phyloP scores from a whole-genome alignment of 1,284 basidiomycete genomes.

The Ganoderma meredithae region DNA sequence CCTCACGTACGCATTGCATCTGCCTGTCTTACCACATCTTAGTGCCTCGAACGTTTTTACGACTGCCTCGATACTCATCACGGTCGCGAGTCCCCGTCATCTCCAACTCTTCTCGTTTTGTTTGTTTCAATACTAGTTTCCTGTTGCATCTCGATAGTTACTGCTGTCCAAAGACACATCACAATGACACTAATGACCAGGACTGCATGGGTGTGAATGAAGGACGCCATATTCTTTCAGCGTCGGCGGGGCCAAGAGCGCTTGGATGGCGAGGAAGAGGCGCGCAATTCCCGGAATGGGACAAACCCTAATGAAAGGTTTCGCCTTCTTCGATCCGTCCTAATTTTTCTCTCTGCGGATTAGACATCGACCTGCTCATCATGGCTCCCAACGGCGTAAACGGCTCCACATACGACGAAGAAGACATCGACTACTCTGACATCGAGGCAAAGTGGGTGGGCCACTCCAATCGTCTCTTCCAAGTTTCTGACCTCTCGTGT shows the following conservation, averaged over 20 bases:
- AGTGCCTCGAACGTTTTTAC: conserved; percentile 23
- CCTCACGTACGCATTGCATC: conserved; percentile 34
- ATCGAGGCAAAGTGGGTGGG: conserved; percentile 87
- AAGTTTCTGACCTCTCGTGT: conserved; percentile 27
- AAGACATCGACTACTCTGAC: conserved; percentile 92
- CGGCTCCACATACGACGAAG: conserved; percentile 49
- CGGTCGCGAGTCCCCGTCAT: conserved; percentile 31
- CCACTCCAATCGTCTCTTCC: not conserved
- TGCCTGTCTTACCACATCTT: conserved; percentile 24
- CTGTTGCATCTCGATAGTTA: conserved; percentile 40
- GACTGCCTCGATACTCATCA: conserved; percentile 25
- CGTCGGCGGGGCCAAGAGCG: not conserved
- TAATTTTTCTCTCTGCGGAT: conserved; percentile 25
- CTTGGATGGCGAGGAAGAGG: not conserved
- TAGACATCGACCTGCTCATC: conserved; percentile 21
- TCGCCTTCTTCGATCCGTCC: conserved; percentile 18
- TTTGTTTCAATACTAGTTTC: conserved; percentile 38
- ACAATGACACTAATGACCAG: conserved; percentile 36
- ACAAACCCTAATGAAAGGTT: conserved; percentile 27
- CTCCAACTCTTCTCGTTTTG: conserved; percentile 38
- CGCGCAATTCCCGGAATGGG: conserved; percentile 1
- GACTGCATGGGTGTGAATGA: not conserved
- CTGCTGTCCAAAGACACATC: conserved; percentile 34
- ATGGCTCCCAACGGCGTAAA: conserved; percentile 43
- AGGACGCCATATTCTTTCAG: not conserved